A percentile compares a stretch with the other conserved stretches of the same genome.
phyloP scores from a whole-genome alignment of 75 land plant genomes.

The Pseudotsuga menziesii region DNA sequence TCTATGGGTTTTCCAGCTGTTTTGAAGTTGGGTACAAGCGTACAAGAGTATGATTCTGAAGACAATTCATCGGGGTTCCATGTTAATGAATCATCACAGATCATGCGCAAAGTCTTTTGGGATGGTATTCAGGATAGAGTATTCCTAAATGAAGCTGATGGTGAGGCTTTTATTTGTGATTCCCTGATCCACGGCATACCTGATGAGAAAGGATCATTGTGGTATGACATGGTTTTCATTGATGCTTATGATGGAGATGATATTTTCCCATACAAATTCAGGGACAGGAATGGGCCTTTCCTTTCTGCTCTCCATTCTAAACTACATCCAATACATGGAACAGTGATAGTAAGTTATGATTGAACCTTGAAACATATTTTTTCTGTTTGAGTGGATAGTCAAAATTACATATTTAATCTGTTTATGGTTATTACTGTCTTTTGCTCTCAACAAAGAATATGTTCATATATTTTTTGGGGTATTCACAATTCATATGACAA shows the following conservation, averaged over 20 bases:
- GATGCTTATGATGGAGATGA: conserved; percentile 97
- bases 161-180: conserved; percentile 45
- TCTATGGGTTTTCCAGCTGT: conserved; percentile 89
- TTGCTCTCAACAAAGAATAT: neutral
- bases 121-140: conserved; percentile 52
- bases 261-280: conserved; percentile 67
- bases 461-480: neutral
- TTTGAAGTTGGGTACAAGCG: conserved; percentile 22
- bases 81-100: neutral
- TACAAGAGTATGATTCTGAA: conserved; percentile 6
- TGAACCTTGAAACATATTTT: neutral
- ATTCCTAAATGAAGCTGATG: conserved; percentile 65
- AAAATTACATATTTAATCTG: neutral
- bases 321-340: conserved; percentile 83
- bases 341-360: conserved; percentile 59
- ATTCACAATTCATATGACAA: neutral
- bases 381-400: neutral
- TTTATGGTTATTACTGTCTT: neutral
- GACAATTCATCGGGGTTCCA: neutral
- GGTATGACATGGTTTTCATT: conserved; percentile 80
- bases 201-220: conserved; percentile 12
- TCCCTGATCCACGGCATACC: conserved; percentile 13
- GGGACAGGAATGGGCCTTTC: conserved; percentile 73
- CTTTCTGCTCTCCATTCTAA: conserved; percentile 40
- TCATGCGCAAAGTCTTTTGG: conserved; percentile 50